Evolutionary conservation across 2,329 filamentous ascomycete species (phyloP).

Genomic region (Aspergillus fischeri): DNA sequence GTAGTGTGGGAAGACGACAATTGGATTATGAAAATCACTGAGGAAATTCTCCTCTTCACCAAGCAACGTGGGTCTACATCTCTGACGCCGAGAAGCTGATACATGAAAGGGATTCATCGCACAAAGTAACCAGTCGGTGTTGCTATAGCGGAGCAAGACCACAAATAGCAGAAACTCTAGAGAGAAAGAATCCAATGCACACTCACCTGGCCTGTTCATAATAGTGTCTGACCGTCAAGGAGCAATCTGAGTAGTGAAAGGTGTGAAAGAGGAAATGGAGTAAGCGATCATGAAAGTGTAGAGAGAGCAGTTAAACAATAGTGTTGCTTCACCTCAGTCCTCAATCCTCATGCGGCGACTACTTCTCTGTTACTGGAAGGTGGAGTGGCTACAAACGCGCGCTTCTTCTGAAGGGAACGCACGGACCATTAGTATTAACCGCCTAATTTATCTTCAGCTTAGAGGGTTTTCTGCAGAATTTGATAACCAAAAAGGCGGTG

Average conservation of each 20-base stretch:
- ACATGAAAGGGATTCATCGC: neutral
- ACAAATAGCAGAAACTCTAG: conserved; percentile 16
- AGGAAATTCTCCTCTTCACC: neutral
- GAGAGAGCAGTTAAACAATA: conserved; percentile 8
- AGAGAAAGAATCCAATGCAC: conserved; percentile 13
- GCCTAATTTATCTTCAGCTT: neutral
- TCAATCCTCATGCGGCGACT: conserved; percentile 20
- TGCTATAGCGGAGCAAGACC: conserved; percentile 7
- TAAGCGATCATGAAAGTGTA: neutral
- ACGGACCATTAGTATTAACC: conserved; percentile 10
- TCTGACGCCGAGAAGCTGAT: neutral
- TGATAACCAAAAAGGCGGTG: neutral
- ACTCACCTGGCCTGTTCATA: conserved; percentile 51
- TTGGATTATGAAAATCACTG: neutral
- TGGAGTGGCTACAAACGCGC: conserved; percentile 25
- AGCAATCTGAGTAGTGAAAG: conserved; percentile 9
- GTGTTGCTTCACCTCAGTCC: conserved; percentile 12
- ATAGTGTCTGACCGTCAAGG: conserved; percentile 15
- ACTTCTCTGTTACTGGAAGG: conserved; percentile 22
- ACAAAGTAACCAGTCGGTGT: neutral
- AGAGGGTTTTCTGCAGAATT: neutral
- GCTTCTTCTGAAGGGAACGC: conserved; percentile 12
- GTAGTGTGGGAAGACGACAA: neutral
- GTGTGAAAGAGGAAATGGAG: conserved; percentile 1
- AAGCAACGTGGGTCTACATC: neutral